Percentiles rank a stretch among this genome's conserved stretches.
Evolutionary conservation across 2,329 filamentous ascomycete genomes (phyloP).

Genomic region (Rugonectria rugulosa): DNA sequence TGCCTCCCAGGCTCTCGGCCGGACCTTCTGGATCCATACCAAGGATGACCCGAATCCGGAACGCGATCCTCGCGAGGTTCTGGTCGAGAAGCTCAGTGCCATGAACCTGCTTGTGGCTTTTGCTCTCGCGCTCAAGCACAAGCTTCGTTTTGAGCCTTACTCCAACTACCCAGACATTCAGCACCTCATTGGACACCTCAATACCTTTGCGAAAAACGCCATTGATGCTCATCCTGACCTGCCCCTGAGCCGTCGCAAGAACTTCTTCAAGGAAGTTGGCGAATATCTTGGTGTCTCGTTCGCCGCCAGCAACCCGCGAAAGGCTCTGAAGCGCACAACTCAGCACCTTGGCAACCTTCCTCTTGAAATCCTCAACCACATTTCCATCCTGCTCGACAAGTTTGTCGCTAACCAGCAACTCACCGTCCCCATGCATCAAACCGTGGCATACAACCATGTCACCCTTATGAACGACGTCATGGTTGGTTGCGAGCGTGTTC

Average conservation of each 20-base stretch:
- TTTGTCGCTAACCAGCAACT: constrained; percentile 64
- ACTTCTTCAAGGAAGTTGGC: constrained; percentile 69
- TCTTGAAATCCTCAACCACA: constrained; percentile 78
- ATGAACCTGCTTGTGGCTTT: constrained; percentile 83
- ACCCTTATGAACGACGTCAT: constrained; percentile 74
- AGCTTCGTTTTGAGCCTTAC: constrained; percentile 83
- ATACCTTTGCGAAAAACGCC: constrained; percentile 73
- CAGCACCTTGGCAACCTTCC: constrained; percentile 84
- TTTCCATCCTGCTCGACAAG: constrained; percentile 71
- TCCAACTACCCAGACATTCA: constrained; percentile 78
- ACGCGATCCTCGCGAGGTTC: constrained; percentile 65
- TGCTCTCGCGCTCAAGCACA: constrained; percentile 80
- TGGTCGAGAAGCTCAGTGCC: constrained; percentile 75
- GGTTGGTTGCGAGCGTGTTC: constrained; percentile 76
- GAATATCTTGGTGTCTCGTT: constrained; percentile 81
- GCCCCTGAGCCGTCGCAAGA: constrained; percentile 50
- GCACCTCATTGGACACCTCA: constrained; percentile 73
- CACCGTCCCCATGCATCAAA: constrained; percentile 65
- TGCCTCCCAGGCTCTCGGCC: constrained; percentile 72
- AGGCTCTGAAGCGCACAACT: constrained; percentile 75
- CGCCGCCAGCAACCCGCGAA: constrained; percentile 79
- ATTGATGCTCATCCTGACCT: constrained; percentile 49
- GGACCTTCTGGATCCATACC: constrained; percentile 84
- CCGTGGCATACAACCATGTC: constrained; percentile 66
- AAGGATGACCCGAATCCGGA: constrained; percentile 58